Evolutionary conservation across 2,329 filamentous ascomycete species (phyloP), one percentile per base, ranked within the genome.

Genomic region (Colletotrichum sansevieriae): DNA sequence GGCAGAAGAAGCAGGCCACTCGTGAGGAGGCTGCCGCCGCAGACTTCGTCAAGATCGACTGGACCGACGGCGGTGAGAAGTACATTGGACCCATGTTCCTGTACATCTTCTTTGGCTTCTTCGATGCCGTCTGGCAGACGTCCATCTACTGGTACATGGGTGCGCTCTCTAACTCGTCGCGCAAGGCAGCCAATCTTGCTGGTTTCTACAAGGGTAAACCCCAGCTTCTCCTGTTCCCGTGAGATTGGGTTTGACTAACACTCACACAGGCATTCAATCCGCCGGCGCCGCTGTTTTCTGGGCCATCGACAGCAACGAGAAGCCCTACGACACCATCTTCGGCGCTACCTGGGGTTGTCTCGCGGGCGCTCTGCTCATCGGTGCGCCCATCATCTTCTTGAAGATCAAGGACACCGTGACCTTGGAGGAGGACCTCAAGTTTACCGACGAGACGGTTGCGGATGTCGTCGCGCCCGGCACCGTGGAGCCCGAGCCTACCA

Each of bases 61-160:
- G 92, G 90, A 85, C 83, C 2, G 84, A 89, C 63, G 80, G 83
- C 33, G 88, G 88, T 62, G 71, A 78, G 67, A 65, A 71, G 22
- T 96, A 91, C 76, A 85, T 91, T 67, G 93, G 91, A 0, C 92
- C 92, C 12, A 93, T 97, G 88, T 93, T 97, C 78, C 82, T 97
- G 60, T 97, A 94, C 83, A 93, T 97, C 75, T 95, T 95, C 80
- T 97, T 96, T 78, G 94, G 94, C 46, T 91, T 96, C 79, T 96
- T 91, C 74, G 95, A 98, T 78, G 93, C 95, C 49, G 88, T 90
- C 63, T 98, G 94, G 91, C 95, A 98, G 83, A 95, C 94, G 0
- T 90, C 85, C 75, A 90, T 95, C 57, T 98, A 98, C 85, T 98
- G 95, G 95, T 95, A 92, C 83, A 97, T 98, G 92, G 95, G 95